Evolutionary conservation across 2,329 filamentous ascomycete genomes (phyloP).

Genomic region (Dactylellina leptospora): DNA sequence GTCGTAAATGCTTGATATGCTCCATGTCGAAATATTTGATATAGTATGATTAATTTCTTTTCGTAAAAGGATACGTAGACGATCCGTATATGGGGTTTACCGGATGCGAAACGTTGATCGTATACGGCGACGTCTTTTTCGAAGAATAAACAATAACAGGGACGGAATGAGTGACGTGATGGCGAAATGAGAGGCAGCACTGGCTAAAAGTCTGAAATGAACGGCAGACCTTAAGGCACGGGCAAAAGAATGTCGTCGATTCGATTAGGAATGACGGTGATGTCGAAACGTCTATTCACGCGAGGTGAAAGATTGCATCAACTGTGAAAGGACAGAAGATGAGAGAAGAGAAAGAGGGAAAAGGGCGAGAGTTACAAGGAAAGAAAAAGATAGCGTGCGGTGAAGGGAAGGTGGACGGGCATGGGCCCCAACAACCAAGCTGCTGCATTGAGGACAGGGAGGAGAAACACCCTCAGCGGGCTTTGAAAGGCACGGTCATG

Average conservation of each 20-base stretch:
- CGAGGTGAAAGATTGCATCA: constrained; percentile 44
- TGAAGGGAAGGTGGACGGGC: constrained; percentile 43
- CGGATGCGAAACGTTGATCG: constrained; percentile 30
- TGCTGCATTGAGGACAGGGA: no score
- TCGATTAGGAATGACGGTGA: constrained; percentile 47
- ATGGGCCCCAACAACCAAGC: no score
- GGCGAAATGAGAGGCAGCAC: constrained; percentile 47
- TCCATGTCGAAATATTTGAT: constrained; percentile 19
- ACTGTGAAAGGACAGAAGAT: constrained; percentile 40
- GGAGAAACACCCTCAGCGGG: constrained; percentile 36
- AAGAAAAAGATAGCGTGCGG: constrained; percentile 30
- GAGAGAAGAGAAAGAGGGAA: constrained; percentile 32
- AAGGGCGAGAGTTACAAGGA: constrained; percentile 29
- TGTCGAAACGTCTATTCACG: constrained; percentile 46
- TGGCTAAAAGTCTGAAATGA: constrained; percentile 52
- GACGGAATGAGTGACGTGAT: constrained; percentile 42
- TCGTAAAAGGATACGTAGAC: constrained; percentile 32
- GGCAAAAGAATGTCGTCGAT: constrained; percentile 49
- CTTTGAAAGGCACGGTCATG: constrained; percentile 35
- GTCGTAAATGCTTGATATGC: constrained; percentile 47
- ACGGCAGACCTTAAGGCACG: constrained; percentile 49
- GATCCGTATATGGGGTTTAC: constrained; percentile 10
- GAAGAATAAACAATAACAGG: constrained; percentile 13
- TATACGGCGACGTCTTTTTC: constrained; percentile 20
- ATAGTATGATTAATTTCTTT: constrained; percentile 18